Conservation (phyloP, 495 filamentous ascomycete genomes). For the Podospora bellae-mahoneyi region DNA sequence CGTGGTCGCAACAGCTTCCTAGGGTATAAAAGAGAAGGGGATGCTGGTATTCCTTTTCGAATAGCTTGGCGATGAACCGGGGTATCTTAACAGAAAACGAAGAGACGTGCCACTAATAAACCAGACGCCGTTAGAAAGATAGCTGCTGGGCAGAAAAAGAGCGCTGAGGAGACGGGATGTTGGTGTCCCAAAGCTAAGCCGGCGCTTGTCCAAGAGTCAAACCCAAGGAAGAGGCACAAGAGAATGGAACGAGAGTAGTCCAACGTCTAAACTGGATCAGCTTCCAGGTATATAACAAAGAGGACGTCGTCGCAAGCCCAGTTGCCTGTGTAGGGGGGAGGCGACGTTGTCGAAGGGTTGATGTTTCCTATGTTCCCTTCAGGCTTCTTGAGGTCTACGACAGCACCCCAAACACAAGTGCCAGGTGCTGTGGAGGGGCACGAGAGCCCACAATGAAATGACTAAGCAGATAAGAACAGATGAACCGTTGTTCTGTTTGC, state of each 20-base stretch:
- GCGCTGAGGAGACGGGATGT: not conserved
- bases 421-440: not conserved
- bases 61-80: not conserved
- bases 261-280: not conserved
- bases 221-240: not conserved
- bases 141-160: not conserved
- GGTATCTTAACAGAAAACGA: not conserved
- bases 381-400: not conserved
- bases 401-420: not conserved
- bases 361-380: not conserved
- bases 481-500: not conserved
- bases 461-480: not conserved
- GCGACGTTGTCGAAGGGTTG: not conserved
- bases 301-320: not conserved
- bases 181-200: not conserved
- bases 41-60: not conserved
- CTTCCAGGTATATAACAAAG: not conserved
- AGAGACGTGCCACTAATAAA: not conserved
- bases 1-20: not conserved
- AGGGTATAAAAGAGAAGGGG: not conserved
- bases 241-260: not conserved
- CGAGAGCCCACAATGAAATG: not conserved
- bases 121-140: not conserved
- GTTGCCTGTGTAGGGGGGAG: not conserved
- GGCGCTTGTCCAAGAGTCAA: not conserved